Base-by-base conservation (phyloP, 306 rosid species). In the Quercus dentata region DNA sequence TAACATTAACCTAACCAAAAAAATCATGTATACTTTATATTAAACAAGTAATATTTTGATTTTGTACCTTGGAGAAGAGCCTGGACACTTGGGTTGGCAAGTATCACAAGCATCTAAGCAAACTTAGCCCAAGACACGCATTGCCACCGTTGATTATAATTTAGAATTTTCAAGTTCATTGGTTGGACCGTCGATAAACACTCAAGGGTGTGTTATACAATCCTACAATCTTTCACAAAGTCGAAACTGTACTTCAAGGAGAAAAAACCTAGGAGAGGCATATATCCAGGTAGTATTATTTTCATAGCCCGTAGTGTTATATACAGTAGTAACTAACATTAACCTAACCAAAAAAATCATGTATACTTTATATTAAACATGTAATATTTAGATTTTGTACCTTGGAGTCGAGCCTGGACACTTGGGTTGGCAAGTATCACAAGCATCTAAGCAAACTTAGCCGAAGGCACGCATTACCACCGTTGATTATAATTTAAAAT, bases 211-310 rank as follows among this genome's bases (percentile, higher is more conserved):
- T 84, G 85, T 17, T 73, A 82, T 84, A 84, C 87, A 80, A 19
- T 12, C 20, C 59, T 64, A 56, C 76, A 51, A 69, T 70, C 17
- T n/a, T 28, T 33, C n/a, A 31, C 33, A 78, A 84, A 81, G 85
- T 84, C 87, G 69, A 80, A 59, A 20, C 5, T 80, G 87, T 84
- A 84, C 85, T 81, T 1, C 82, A 79, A 44, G 5, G 67, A 68
- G 67, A 65, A 12, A 25, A 5, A 67, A 15, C 49, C 33, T 10
- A 4, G 5, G 33, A 46, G 25, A 54, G 6, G 31, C 23, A n/a
- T 51, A 20, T 17, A 25, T 64, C 41, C n/a, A 64, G 44, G 69
- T 5, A 63, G 69, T 63, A 15, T 28, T 61, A 61, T 23, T 61
- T 14, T 15, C 3, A 46, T 12, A 55, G 1, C 23, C 30, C 6